Percentiles rank a stretch among this genome's conserved stretches.
These are phyloP conservation scores for Isabelozyma gotoi DNA, from an alignment of 805 yeast species.

Conservation along the genomic window DNA sequence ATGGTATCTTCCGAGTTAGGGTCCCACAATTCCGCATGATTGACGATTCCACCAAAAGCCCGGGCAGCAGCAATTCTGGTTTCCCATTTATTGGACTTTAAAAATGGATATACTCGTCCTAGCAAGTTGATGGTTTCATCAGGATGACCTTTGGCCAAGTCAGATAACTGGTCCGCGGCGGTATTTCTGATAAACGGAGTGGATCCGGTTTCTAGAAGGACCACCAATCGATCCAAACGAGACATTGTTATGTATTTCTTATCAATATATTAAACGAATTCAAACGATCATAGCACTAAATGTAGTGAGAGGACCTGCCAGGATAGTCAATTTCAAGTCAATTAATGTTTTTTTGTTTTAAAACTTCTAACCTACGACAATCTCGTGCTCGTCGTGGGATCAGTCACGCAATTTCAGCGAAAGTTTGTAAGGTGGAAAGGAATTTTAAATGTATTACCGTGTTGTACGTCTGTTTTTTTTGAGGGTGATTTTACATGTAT, in stretches of 20 bases:
- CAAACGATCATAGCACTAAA: not conserved
- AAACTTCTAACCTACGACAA: no score
- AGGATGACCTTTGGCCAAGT: conserved; percentile 90
- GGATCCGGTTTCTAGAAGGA: conserved; percentile 86
- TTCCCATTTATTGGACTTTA: conserved; percentile 88
- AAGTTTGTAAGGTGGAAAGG: not conserved
- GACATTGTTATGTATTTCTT: conserved; percentile 27
- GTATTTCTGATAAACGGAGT: conserved; percentile 90
- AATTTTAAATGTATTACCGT: not conserved
- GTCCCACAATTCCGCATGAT: conserved; percentile 78
- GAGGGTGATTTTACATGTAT: conserved; percentile 9
- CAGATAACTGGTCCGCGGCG: conserved; percentile 96
- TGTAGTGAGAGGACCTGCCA: no score
- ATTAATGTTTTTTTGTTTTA: no score
- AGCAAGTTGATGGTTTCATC: conserved; percentile 82
- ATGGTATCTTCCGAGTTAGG: conserved; percentile 55
- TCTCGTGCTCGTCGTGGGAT: no score
- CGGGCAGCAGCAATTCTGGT: conserved; percentile 92
- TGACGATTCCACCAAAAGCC: conserved; percentile 91
- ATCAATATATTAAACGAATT: no score
- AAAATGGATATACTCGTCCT: conserved; percentile 87
- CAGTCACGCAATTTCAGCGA: no score
- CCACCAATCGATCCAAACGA: conserved; percentile 57
- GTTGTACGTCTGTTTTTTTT: not conserved
- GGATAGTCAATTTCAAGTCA: no score